These are phyloP conservation scores for Neurospora sp. DNA, from an alignment of 495 filamentous ascomycete species.

Conservation along the genomic window DNA sequence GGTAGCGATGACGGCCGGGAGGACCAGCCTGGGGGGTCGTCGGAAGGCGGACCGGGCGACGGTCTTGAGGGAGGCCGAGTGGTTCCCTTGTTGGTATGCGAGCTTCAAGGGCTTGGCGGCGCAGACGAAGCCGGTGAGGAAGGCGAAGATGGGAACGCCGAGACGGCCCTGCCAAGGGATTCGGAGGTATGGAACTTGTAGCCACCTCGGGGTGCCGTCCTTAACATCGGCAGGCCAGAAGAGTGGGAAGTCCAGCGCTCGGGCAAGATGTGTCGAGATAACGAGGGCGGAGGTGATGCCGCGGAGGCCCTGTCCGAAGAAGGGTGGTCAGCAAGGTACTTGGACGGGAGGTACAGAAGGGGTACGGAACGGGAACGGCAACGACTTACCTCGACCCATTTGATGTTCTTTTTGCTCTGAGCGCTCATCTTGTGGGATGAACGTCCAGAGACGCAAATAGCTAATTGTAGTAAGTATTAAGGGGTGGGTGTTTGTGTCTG, in stretches of 20 bases:
- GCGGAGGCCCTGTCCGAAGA: slow-evolving; percentile 42
- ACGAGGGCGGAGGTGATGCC: slow-evolving; percentile 57
- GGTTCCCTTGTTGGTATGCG: slow-evolving; percentile 42
- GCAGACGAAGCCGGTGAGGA: slow-evolving; percentile 59
- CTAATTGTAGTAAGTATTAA: background rate
- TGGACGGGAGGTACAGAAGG: background rate
- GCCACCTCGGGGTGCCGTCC: slow-evolving; percentile 35
- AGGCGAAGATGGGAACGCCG: slow-evolving; percentile 56
- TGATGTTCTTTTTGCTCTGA: slow-evolving; percentile 22
- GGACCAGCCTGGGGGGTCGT: slow-evolving; percentile 49
- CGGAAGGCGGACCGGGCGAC: slow-evolving; percentile 55
- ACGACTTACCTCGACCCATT: slow-evolving; percentile 27
- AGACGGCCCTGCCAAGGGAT: slow-evolving; percentile 53
- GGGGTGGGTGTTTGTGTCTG: background rate
- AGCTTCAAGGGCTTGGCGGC: slow-evolving; percentile 54
- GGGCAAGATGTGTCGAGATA: slow-evolving; percentile 51
- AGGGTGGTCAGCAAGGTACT: background rate
- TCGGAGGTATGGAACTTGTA: slow-evolving; percentile 53
- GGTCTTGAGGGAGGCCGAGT: slow-evolving; percentile 39
- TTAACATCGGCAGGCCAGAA: slow-evolving; percentile 44
- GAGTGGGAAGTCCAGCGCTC: slow-evolving; percentile 47
- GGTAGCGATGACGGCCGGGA: slow-evolving; percentile 52
- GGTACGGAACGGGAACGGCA: background rate
- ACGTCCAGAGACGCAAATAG: background rate
- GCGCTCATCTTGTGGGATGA: slow-evolving; percentile 12